These are phyloP conservation scores for Exophiala oligosperma DNA, from an alignment of 2,329 filamentous ascomycete species.

Conservation along the genomic window DNA sequence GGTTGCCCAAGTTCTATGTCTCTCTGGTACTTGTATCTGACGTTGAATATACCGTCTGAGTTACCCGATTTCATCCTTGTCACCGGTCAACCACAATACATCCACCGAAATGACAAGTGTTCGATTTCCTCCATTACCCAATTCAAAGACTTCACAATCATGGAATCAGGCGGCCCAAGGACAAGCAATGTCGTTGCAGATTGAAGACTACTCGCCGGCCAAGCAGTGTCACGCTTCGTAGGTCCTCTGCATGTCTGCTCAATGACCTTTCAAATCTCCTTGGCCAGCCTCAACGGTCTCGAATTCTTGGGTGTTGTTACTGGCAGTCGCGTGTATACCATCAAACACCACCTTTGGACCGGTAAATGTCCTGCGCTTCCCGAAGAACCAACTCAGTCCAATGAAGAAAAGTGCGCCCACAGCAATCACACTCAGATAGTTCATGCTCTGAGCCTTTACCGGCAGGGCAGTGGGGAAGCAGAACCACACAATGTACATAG, in stretches of 20 bases:
- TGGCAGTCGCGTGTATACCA: no score
- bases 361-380: conserved; percentile 56
- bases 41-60: neutral
- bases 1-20: neutral
- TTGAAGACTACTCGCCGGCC: neutral
- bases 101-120: neutral
- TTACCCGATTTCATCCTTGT: neutral
- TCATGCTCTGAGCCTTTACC: conserved; percentile 39
- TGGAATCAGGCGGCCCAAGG: neutral
- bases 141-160: neutral
- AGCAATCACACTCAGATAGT: conserved; percentile 38
- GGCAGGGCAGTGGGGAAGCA: conserved; percentile 36
- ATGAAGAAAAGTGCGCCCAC: conserved; percentile 18
- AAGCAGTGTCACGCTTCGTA: neutral
- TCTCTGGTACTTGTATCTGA: neutral
- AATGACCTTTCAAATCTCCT: neutral
- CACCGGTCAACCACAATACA: neutral
- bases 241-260: neutral
- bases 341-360: conserved; percentile 75
- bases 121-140: neutral
- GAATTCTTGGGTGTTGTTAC: no score
- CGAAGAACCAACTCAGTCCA: conserved; percentile 8
- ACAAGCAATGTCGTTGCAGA: neutral
- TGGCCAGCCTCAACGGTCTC: neutral
- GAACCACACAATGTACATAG: conserved; percentile 32